Percentiles rank a stretch among this genome's conserved stretches.
Conservation (phyloP, 805 yeast species). For the Myxozyma vanderwaltii region DNA sequence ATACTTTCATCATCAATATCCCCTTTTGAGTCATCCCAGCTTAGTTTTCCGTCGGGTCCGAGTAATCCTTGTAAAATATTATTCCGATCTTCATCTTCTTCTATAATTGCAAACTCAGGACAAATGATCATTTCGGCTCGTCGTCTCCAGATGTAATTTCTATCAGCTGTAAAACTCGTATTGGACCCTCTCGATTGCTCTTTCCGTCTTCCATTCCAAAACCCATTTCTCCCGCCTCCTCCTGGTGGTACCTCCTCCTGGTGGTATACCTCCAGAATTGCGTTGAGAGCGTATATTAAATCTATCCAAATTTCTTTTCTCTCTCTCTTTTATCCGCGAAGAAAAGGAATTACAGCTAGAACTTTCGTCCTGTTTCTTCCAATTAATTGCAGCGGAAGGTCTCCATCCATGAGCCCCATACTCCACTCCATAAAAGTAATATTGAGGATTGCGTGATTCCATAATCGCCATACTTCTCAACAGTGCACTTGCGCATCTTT, state of each 20-base stretch:
- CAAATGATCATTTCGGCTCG: constrained; percentile 20
- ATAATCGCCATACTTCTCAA: constrained; percentile 14
- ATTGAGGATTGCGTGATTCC: constrained; percentile 4
- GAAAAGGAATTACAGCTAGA: too few species aligned
- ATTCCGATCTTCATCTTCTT: constrained; percentile 5
- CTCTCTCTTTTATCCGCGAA: background rate
- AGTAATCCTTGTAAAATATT: background rate
- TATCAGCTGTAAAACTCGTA: constrained; percentile 15
- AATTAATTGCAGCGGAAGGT: background rate
- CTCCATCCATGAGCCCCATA: background rate
- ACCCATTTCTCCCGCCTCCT: background rate
- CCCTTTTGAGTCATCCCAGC: background rate
- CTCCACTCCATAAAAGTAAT: constrained; percentile 5
- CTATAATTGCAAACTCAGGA: constrained; percentile 15
- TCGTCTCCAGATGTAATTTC: constrained; percentile 28
- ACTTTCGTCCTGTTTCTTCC: background rate
- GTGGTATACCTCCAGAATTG: background rate
- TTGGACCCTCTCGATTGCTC: background rate
- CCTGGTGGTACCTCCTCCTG: background rate
- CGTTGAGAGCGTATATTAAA: too few species aligned
- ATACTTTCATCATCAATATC: background rate
- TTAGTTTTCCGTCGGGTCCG: background rate
- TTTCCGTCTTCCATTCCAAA: background rate
- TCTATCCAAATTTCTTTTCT: background rate
- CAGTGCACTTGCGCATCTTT: constrained; percentile 9